Evolutionary conservation across 2,329 filamentous ascomycete species (phyloP), one percentile per base, ranked within the genome.

Genomic region (Aspergillus unguis): DNA sequence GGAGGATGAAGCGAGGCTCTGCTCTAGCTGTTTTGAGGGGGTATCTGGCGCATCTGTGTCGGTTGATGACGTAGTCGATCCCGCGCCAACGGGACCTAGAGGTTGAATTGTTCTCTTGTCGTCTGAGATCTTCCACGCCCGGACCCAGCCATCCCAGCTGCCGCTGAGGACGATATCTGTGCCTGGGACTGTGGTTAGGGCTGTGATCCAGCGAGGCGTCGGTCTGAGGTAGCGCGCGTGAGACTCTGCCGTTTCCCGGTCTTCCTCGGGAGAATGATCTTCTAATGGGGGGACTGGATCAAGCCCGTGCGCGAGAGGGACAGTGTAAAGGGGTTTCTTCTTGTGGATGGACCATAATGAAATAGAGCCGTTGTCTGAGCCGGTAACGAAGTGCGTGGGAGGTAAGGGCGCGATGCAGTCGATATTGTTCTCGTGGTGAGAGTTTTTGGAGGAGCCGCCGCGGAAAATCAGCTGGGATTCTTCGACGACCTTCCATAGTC

Each of bases 391-490:
- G 85, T 87, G 66, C 86, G 86, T 65, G 87, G 91, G 72, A 88
- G 94, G 65, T n/a, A 99, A 82, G 77, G 95, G 90, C 53, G 92
- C 88, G 27, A 97, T 85, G 55, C 91, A 86, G 72, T 99, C 94
- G 72, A 96, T 92, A 66, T 87, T 95, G 50, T 91, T 92, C 70
- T 96, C 85, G 40, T 81, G 75, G 56, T 85, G 83, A 7, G 73
- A 63, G 11, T 76, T 72, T 44, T 69, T 77, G 38, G 69, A 75
- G 42, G 69, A 74, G 57, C 91, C 90, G 53, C 92, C 92, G 44
- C 92, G 86, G 73, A 97, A 99, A 2, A 97, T 92, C 5, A 99
- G 82, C 69, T 99, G 94, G 1, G 88, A 90, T 75, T 99, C 92
- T 64, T 99, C 94, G 4, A 90, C 85, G 1, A 99, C 92, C 72